A percentile compares a stretch with the other conserved stretches of the same genome.
phyloP scores from a whole-genome alignment of 176 grass and related monocot species.

The Musa acuminata region DNA sequence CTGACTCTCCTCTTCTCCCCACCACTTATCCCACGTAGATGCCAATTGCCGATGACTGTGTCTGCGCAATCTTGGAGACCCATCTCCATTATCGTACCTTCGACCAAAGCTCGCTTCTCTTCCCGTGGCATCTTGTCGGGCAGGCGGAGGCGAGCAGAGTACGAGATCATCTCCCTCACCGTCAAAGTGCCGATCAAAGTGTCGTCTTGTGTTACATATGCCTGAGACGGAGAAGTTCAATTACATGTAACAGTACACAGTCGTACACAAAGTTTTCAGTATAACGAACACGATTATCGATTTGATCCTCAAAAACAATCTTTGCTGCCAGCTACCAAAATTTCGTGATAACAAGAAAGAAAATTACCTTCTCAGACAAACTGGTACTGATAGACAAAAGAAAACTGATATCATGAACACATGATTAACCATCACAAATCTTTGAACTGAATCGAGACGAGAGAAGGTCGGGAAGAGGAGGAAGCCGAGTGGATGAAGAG shows the following conservation, averaged over 20 bases:
- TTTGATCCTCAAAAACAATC: background rate
- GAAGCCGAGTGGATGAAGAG: background rate
- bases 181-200: slow-evolving; percentile 96
- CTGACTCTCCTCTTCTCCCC: slow-evolving; percentile 98
- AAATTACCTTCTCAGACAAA: too few species aligned
- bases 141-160: slow-evolving; percentile 87
- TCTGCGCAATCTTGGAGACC: slow-evolving; percentile 96
- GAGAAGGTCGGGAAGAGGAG: background rate
- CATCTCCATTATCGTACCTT: slow-evolving; percentile 92
- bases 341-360: too few species aligned
- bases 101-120: slow-evolving; percentile 84
- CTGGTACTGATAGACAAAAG: too few species aligned
- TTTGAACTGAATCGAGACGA: too few species aligned
- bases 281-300: background rate
- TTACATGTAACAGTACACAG: background rate
- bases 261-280: too few species aligned
- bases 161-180: slow-evolving; percentile 90
- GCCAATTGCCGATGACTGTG: slow-evolving; percentile 95
- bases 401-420: too few species aligned
- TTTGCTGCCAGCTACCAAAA: too few species aligned
- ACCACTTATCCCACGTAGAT: slow-evolving; percentile 86
- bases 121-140: slow-evolving; percentile 82
- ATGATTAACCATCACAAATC: too few species aligned
- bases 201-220: slow-evolving; percentile 97
- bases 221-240: slow-evolving; percentile 26